phyloP scores from a whole-genome alignment of 768 basidiomycete species.

The Daedaleopsis sinensis region DNA sequence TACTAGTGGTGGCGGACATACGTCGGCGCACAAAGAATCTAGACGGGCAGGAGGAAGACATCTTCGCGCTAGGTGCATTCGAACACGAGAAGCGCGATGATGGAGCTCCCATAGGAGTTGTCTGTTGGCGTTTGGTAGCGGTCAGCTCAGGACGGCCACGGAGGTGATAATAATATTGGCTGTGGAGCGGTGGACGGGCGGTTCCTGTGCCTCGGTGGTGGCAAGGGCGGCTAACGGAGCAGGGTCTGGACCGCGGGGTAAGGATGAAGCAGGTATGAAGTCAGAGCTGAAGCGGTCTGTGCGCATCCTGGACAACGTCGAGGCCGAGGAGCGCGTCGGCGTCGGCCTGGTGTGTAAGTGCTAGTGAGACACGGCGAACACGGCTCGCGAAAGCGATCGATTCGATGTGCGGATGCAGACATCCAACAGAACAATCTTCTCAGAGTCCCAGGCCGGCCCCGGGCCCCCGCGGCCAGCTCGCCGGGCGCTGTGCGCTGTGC shows the following conservation, averaged over 20 bases:
- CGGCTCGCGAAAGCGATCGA: not conserved
- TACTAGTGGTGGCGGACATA: too few species aligned
- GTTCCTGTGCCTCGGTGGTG: not conserved
- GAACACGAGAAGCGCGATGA: too few species aligned
- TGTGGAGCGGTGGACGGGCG: not conserved
- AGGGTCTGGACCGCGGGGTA: not conserved
- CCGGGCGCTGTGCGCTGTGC: not conserved
- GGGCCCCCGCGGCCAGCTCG: not conserved
- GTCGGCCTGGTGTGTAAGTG: too few species aligned
- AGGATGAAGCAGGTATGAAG: not conserved
- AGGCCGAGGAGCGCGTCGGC: too few species aligned
- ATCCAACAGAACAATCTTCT: too few species aligned
- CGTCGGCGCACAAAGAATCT: too few species aligned
- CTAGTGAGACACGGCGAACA: too few species aligned
- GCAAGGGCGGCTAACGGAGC: not conserved
- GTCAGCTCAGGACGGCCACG: conserved; percentile 1
- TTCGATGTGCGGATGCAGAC: not conserved
- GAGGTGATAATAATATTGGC: too few species aligned
- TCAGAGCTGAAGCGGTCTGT: not conserved
- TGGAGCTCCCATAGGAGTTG: not conserved
- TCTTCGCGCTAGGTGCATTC: too few species aligned
- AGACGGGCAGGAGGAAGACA: too few species aligned
- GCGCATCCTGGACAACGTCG: not conserved
- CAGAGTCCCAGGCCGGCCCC: not conserved
- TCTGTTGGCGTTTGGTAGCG: conserved; percentile 4